Percentiles rank a stretch among this genome's conserved stretches.
Evolutionary conservation across 805 yeast genomes (phyloP).

Genomic region (Debaryomyces tyrocola): DNA sequence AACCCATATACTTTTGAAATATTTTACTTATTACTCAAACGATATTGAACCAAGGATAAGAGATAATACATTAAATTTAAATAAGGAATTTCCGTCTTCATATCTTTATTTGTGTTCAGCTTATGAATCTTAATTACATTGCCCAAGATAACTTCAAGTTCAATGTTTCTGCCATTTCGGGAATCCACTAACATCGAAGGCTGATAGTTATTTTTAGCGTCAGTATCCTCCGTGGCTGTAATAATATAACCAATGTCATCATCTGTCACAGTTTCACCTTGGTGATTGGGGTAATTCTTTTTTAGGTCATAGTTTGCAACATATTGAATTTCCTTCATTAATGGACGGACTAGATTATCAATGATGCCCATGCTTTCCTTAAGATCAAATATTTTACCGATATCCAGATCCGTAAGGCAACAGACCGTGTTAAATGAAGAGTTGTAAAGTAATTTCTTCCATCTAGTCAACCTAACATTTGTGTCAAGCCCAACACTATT

Average conservation of each 20-base stretch:
- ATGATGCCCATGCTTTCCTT: slow-evolving; percentile 18
- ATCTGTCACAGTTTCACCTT: slow-evolving; percentile 13
- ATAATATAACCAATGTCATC: slow-evolving; percentile 12
- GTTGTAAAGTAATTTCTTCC: slow-evolving; percentile 70
- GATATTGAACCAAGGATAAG: slow-evolving; percentile 16
- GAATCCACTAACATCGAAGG: slow-evolving; percentile 78
- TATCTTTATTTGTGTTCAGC: slow-evolving; percentile 8
- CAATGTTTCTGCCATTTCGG: slow-evolving; percentile 65
- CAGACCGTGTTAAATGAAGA: slow-evolving; percentile 61
- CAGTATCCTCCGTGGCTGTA: slow-evolving; percentile 23
- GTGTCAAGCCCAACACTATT: slow-evolving; percentile 23
- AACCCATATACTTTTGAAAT: no score
- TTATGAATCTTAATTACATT: slow-evolving; percentile 40
- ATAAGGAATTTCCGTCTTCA: slow-evolving; percentile 18
- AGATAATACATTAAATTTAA: slow-evolving; percentile 21
- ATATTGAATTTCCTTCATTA: slow-evolving; percentile 20
- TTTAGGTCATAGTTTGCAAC: slow-evolving; percentile 24
- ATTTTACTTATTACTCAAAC: slow-evolving; percentile 1
- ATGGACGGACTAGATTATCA: slow-evolving; percentile 16
- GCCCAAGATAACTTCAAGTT: slow-evolving; percentile 71
- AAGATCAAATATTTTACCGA: slow-evolving; percentile 35
- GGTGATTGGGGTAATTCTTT: slow-evolving; percentile 2
- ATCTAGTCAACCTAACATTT: slow-evolving; percentile 40
- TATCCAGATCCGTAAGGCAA: slow-evolving; percentile 26
- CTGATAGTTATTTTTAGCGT: slow-evolving; percentile 57